Percentiles rank a stretch among this genome's conserved stretches.
phyloP scores from a whole-genome alignment of 1,139 yeast genomes.

The Debaryomycetaceae sp. region DNA sequence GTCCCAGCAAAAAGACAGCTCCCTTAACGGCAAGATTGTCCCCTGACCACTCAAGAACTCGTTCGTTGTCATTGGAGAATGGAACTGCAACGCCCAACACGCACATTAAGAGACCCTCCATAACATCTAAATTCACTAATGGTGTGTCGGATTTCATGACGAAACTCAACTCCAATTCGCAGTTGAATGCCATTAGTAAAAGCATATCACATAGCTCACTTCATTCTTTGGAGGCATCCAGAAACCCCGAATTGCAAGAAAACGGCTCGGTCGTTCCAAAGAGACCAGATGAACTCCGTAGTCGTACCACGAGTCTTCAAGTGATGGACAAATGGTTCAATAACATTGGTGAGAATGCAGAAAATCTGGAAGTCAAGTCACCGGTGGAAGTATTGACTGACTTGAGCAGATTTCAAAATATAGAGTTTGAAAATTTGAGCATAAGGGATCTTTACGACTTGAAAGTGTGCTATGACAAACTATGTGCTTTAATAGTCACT shows the following conservation, averaged over 20 bases:
- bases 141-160: conserved; percentile 46
- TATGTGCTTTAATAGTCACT: conserved; percentile 17
- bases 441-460: conserved; percentile 32
- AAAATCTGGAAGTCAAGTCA: conserved; percentile 1
- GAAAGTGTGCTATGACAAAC: conserved; percentile 36
- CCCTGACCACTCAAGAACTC: conserved; percentile 33
- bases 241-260: conserved; percentile 7
- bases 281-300: conserved; percentile 28
- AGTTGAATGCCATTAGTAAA: conserved; percentile 9
- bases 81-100: conserved; percentile 1
- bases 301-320: conserved; percentile 39
- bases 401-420: conserved; percentile 29
- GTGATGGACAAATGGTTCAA: conserved; percentile 46
- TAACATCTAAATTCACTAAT: conserved; percentile 37
- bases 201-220: conserved; percentile 28
- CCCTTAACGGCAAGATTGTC: conserved; percentile 29
- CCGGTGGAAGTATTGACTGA: conserved; percentile 11
- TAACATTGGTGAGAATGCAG: conserved; percentile 18
- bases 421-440: conserved; percentile 36
- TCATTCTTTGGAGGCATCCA: conserved; percentile 29
- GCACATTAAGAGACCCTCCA: conserved; percentile 27
- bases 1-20: conserved; percentile 19
- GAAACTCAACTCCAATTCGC: conserved; percentile 23
- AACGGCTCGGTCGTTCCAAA: conserved; percentile 8
- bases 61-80: conserved; percentile 37